Base-by-base conservation (phyloP, 75 land plant species). In the Gnetum montanum region DNA sequence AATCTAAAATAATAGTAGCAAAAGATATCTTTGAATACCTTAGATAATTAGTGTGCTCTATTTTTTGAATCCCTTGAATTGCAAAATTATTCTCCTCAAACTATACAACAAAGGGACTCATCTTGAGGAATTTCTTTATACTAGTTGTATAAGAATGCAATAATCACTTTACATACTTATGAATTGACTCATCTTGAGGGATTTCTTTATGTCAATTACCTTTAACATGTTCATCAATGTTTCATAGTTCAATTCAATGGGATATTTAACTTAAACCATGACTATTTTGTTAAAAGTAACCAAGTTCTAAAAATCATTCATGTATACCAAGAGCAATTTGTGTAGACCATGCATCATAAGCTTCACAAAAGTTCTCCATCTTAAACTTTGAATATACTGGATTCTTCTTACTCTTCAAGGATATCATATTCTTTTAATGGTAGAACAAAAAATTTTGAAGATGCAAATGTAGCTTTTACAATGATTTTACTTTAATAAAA, bases 131-230 rank as follows among this genome's bases (percentile, higher is more conserved):
- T 56, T 49, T 66, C 30, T 12, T 70, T 31, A 19, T 65, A 69
- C 67, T 72, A 67, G 40, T 86, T 90, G 20, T 54, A 48, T 15
- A 70, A 25, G 11, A 87, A 60, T 46, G 96, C 91, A 70, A 73
- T 79, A 25, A 86, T 31, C n/a, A 90, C 91, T 67, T 90, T 60
- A 71, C 41, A 86, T 66, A 47, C 96, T 64, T 19, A 79, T 72
- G 35, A 90, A 8, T 5, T 86, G 86, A 66, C 90, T 90, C n/a
- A 54, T 90, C 96, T 13, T 79, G 84, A 24, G 90, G 86, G 43
- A 62, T 76, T 43, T 85, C n/a, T n/a, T n/a, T n/a, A n/a, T n/a
- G n/a, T n/a, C n/a, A n/a, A n/a, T n/a, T n/a, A n/a, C n/a, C n/a
- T n/a, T n/a, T n/a, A n/a, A n/a, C n/a, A n/a, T n/a, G n/a, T n/a